Percentiles rank a stretch among this genome's conserved stretches.
phyloP scores from a whole-genome alignment of 129 eudicot genomes.

The Pseudognaphalium luteoalbum region DNA sequence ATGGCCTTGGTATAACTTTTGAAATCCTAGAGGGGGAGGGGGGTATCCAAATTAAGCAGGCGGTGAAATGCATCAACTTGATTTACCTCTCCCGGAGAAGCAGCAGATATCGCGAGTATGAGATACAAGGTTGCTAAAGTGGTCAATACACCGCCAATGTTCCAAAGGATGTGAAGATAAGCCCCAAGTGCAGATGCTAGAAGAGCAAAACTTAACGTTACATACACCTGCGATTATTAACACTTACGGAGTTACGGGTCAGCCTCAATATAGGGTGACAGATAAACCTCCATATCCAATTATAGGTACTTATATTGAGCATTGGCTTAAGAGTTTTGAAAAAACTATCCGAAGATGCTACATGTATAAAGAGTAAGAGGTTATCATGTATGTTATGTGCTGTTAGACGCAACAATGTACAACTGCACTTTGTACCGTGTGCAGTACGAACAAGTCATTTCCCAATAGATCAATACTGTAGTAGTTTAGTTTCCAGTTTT shows the following conservation, averaged over 20 bases:
- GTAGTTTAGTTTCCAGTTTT: no score
- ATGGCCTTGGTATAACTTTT: no score
- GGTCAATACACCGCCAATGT: slow-evolving; percentile 73
- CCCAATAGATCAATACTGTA: no score
- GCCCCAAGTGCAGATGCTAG: slow-evolving; percentile 73
- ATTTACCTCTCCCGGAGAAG: slow-evolving; percentile 54
- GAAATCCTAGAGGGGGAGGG: no score
- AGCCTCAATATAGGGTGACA: background rate
- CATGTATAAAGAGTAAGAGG: no score
- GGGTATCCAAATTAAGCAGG: background rate
- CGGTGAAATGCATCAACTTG: background rate
- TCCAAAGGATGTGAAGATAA: slow-evolving; percentile 74
- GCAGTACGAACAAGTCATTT: no score
- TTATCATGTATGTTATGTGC: no score
- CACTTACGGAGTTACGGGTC: background rate
- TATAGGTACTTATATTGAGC: background rate
- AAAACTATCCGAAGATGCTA: no score
- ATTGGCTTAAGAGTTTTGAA: no score
- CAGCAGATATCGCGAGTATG: slow-evolving; percentile 50
- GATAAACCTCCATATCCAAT: slow-evolving; percentile 8
- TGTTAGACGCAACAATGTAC: no score
- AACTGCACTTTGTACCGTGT: no score
- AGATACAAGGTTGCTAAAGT: slow-evolving; percentile 53
- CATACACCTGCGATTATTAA: slow-evolving; percentile 56
- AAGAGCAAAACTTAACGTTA: slow-evolving; percentile 69